Base-by-base conservation (phyloP, 106 monocot genomes). In the Posidonia australis region DNA sequence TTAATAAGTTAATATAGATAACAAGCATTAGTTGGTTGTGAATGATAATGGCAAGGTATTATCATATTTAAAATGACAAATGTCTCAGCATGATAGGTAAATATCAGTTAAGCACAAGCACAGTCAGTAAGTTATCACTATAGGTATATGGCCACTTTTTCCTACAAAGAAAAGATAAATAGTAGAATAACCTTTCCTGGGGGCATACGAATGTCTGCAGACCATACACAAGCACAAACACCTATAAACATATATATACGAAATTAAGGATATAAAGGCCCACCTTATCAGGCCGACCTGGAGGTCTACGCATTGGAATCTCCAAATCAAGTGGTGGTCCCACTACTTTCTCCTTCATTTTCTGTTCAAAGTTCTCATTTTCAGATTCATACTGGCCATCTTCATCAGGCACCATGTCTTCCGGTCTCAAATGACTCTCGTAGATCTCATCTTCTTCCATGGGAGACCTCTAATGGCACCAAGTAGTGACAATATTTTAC, bases 261-360 rank as follows among this genome's bases (percentile, higher is more conserved):
- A 6, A 16, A 11, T 27, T 5, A 58, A 27, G 19, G 27, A 45
- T 5, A 56, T 11, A 46, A 20, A 46, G 23, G 44, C 68, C 77
- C 29, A 90, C 96, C 69, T 80, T 84, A 60, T 90, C 80, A 60
- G 90, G 84, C 21, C 43, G 78, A 60, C 84, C 80, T 55, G 90
- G 96, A 27, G 87, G 96, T 13, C 60, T 74, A 41, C 58, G 73
- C 52, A 96, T 54, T 18, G 90, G 90, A 48, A 90, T 75, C 63
- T 84, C 87, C 70, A 96, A 51, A 42, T 96, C 84, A 47, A 96
- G 65, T 30, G 96, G 96, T 13, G 96, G 96, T 25, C 96, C 96
- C 63, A 90, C 68, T 53, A 84, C 86, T 65, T 96, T 96, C 67
- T 87, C 90, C 64, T 90, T 96, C 47, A 53, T 49, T 68, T 90